Evolutionary conservation across 345 rosid species (phyloP), one percentile per base, ranked within the genome.

Genomic region (Rhizophora apiculata): DNA sequence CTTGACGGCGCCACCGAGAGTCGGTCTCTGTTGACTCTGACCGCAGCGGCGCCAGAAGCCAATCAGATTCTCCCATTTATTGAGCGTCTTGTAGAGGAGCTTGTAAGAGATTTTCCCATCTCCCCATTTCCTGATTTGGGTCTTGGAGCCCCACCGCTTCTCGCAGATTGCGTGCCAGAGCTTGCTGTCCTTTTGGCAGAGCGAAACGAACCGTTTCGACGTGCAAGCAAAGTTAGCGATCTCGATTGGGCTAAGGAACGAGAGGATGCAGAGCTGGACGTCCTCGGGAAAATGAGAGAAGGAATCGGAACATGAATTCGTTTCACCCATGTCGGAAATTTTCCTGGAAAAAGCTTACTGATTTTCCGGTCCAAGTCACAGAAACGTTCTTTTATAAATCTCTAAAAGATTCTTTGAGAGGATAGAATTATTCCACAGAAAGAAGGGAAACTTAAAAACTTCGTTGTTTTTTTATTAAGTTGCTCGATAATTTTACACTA

Each of bases 21-120:
- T 22, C n/a, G 31, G 56, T n/a, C 54, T 64, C 62, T 59, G 79
- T n/a, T 49, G 76, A 56, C 48, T 55, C 21, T 84, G 83, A 60
- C 95, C 93, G 74, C 96, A 84, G 4, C 88, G 89, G 11, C 97
- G 97, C 98, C 97, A 94, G 83, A 91, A 89, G 0, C 98, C 98
- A 21, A 91, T 88, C 30, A 94, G 85, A 76, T 82, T 80, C 43
- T 88, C 95, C 77, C 93, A 87, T 37, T 77, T 76, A 51, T 22
- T 68, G 4, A 91, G 93, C 65, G 86, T 88, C 65, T 62, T 74
- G 85, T 88, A 91, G 27, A 94, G 95, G 72, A 78, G 80, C 68
- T 72, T 81, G 83, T 73, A 91, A 13, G 87, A 9, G 72, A 94
- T 79, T 16, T 71, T 63, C 9, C 98, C 96, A 24, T 72, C 53